Evolutionary conservation across 352 stramenopile genomes (phyloP).

Genomic region (Globisporangium radiosum): DNA sequence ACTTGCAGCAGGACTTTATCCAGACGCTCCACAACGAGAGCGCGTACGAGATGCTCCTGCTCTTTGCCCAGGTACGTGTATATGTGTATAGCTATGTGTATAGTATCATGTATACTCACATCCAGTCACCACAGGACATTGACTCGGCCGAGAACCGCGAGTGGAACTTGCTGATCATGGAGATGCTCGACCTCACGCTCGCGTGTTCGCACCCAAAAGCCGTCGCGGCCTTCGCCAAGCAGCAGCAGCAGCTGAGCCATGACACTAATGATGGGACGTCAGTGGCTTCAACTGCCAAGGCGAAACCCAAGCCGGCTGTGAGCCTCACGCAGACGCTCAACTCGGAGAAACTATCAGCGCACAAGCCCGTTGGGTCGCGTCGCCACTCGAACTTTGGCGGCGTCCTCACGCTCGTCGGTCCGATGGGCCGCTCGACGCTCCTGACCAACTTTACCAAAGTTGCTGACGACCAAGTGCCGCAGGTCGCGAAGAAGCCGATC

Average conservation of each 20-base stretch:
- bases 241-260: background rate
- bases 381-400: conserved; percentile 87
- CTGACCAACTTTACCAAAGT: conserved; percentile 74
- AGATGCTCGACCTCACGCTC: conserved; percentile 83
- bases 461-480: conserved; percentile 58
- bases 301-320: conserved; percentile 4
- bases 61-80: conserved; percentile 55
- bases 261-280: background rate
- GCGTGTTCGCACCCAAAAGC: conserved; percentile 61
- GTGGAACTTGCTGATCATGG: conserved; percentile 87
- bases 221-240: conserved; percentile 54
- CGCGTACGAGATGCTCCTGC: conserved; percentile 83
- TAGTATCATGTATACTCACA: background rate
- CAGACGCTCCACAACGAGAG: conserved; percentile 70
- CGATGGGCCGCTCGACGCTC: conserved; percentile 56
- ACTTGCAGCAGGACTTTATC: conserved; percentile 81
- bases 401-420: conserved; percentile 72
- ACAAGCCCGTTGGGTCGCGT: conserved; percentile 23
- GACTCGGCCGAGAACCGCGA: conserved; percentile 78
- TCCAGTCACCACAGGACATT: conserved; percentile 45
- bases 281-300: background rate
- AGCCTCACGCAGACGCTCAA: conserved; percentile 42
- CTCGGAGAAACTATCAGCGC: conserved; percentile 44
- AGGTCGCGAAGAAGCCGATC: conserved; percentile 61
- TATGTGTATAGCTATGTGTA: too few species aligned